Evolutionary conservation across 306 rosid genomes (phyloP).

Genomic region (Prinsepia uniflora): DNA sequence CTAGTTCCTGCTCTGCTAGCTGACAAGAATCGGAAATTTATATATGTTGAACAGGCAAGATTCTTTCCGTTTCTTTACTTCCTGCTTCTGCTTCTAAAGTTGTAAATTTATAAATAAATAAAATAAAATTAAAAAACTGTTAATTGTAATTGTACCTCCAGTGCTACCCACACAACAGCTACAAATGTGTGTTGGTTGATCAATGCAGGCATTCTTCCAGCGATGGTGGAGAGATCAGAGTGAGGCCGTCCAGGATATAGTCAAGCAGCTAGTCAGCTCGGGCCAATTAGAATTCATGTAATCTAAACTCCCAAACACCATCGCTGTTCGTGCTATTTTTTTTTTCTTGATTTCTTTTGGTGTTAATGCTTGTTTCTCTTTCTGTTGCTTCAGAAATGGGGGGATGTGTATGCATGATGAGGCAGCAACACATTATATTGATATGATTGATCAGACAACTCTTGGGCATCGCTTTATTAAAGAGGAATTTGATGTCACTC

Average conservation of each 20-base stretch:
- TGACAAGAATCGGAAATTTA: constrained; percentile 81
- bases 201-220: constrained; percentile 78
- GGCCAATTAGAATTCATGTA: constrained; percentile 93
- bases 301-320: neutral
- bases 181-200: constrained; percentile 1
- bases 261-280: constrained; percentile 64
- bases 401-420: constrained; percentile 98
- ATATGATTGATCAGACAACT: constrained; percentile 57
- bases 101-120: neutral
- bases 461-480: constrained; percentile 37
- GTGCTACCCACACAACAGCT: neutral
- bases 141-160: neutral
- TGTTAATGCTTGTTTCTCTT: neutral
- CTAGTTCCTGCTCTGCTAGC: constrained; percentile 49
- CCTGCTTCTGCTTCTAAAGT: neutral
- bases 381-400: constrained; percentile 66
- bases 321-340: neutral
- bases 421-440: constrained; percentile 80
- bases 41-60: constrained; percentile 76
- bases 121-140: neutral
- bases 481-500: constrained; percentile 38
- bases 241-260: constrained; percentile 41
- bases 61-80: constrained; percentile 8
- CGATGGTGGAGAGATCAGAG: constrained; percentile 96
- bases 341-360: neutral